A percentile compares a stretch with the other conserved stretches of the same genome.
Conservation (phyloP, 2,329 filamentous ascomycete genomes). For the Sarocladiaceae sp. region DNA sequence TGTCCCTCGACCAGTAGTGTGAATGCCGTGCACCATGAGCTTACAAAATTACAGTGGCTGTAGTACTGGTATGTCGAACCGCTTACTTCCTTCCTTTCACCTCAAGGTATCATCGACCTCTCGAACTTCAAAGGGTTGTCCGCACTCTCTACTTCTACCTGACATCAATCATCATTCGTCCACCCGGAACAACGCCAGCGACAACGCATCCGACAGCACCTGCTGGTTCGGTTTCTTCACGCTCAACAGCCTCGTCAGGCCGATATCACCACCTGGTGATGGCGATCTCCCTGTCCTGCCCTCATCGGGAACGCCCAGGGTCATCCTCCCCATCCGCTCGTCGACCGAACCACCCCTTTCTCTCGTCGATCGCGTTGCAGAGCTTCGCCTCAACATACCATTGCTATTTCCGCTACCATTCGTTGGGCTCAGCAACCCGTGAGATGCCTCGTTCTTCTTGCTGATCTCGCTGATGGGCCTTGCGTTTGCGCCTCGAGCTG, state of each 20-base stretch:
- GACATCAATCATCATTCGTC: too few species aligned
- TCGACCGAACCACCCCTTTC: background rate
- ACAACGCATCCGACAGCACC: conserved; percentile 11
- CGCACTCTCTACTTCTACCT: too few species aligned
- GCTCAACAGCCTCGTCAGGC: conserved; percentile 14
- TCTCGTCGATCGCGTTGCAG: conserved; percentile 2
- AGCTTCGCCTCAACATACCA: conserved; percentile 3
- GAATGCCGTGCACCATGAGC: too few species aligned
- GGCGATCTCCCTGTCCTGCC: conserved; percentile 10
- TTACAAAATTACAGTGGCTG: too few species aligned
- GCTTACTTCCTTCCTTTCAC: too few species aligned
- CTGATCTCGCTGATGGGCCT: conserved; percentile 4
- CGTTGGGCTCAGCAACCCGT: background rate
- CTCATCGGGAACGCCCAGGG: conserved; percentile 7
- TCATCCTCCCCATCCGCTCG: background rate
- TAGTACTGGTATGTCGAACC: too few species aligned
- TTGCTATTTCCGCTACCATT: background rate
- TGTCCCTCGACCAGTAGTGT: too few species aligned
- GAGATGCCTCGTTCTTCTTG: background rate
- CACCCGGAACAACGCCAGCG: conserved; percentile 11
- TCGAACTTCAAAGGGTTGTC: too few species aligned
- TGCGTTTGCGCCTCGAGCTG: conserved; percentile 12
- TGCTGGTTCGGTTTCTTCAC: conserved; percentile 12
- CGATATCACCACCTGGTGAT: conserved; percentile 10
- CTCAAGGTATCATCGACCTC: too few species aligned